A percentile compares a stretch with the other conserved stretches of the same genome.
Evolutionary conservation across 108 stramenopile genomes (phyloP).

Genomic region (Nitzschia sp.): DNA sequence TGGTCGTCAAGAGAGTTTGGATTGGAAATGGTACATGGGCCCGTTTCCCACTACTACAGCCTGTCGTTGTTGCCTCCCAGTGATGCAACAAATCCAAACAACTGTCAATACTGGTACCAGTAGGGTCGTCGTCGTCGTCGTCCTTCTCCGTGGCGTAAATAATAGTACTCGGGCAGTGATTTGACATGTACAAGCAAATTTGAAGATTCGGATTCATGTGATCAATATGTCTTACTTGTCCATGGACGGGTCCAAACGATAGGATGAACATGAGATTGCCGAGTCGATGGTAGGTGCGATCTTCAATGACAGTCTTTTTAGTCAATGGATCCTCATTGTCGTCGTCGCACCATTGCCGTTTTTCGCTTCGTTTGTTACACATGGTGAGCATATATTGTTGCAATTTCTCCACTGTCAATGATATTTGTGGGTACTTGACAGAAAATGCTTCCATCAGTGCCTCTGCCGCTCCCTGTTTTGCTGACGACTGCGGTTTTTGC

Average conservation of each 20-base stretch:
- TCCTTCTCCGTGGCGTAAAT: constrained; percentile 40
- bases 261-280: constrained; percentile 73
- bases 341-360: constrained; percentile 1
- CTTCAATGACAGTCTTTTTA: not conserved
- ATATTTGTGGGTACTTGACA: constrained; percentile 22
- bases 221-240: constrained; percentile 72
- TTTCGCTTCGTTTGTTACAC: constrained; percentile 41
- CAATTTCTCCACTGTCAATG: constrained; percentile 46
- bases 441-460: constrained; percentile 30
- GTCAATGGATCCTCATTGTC: too few species aligned
- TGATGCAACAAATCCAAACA: constrained; percentile 28
- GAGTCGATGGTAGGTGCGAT: constrained; percentile 26
- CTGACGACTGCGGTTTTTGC: not conserved
- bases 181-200: constrained; percentile 65
- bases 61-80: constrained; percentile 13
- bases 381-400: constrained; percentile 59
- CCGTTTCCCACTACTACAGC: too few species aligned
- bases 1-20: constrained; percentile 4
- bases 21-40: constrained; percentile 22
- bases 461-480: constrained; percentile 6
- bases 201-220: constrained; percentile 62
- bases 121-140: too few species aligned
- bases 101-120: constrained; percentile 24
- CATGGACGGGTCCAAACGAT: constrained; percentile 48
- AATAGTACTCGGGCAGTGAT: constrained; percentile 56